phyloP scores from a whole-genome alignment of 495 filamentous ascomycete species.

The Penicillium desertorum region DNA sequence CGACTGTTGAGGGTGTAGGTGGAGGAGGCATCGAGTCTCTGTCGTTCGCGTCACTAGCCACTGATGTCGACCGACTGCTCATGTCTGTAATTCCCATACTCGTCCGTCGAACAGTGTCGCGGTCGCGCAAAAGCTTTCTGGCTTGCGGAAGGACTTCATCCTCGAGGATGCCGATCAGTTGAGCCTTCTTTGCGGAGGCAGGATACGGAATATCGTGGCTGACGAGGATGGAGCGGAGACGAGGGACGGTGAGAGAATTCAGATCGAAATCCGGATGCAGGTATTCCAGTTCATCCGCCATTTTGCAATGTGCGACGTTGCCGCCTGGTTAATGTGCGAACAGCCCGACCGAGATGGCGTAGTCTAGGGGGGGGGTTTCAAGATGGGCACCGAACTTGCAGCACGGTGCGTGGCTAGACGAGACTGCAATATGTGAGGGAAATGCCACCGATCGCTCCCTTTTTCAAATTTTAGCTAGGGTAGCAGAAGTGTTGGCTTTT shows the following conservation, averaged over 20 bases:
- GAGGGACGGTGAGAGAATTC: conserved; percentile 74
- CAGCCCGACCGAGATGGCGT: conserved; percentile 8
- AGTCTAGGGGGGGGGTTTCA: not conserved
- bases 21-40: conserved; percentile 49
- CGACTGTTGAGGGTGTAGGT: conserved; percentile 44
- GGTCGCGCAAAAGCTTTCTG: conserved; percentile 68
- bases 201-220: conserved; percentile 82
- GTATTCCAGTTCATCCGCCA: conserved; percentile 76
- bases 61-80: conserved; percentile 55
- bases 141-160: conserved; percentile 75
- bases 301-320: conserved; percentile 33
- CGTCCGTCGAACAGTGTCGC: conserved; percentile 72
- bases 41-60: conserved; percentile 46
- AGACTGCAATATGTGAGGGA: conserved; percentile 13
- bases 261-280: conserved; percentile 84
- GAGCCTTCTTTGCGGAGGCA: conserved; percentile 80
- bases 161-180: conserved; percentile 82
- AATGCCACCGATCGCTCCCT: conserved; percentile 27
- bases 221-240: conserved; percentile 84
- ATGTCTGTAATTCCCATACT: conserved; percentile 83
- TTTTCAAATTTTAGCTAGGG: conserved; percentile 22
- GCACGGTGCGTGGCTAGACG: conserved; percentile 14
- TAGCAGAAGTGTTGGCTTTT: conserved; percentile 20
- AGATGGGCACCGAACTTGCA: not conserved
- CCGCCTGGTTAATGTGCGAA: conserved; percentile 9